Evolutionary conservation across 805 yeast species (phyloP).

Genomic region (Huiozyma sinensis): DNA sequence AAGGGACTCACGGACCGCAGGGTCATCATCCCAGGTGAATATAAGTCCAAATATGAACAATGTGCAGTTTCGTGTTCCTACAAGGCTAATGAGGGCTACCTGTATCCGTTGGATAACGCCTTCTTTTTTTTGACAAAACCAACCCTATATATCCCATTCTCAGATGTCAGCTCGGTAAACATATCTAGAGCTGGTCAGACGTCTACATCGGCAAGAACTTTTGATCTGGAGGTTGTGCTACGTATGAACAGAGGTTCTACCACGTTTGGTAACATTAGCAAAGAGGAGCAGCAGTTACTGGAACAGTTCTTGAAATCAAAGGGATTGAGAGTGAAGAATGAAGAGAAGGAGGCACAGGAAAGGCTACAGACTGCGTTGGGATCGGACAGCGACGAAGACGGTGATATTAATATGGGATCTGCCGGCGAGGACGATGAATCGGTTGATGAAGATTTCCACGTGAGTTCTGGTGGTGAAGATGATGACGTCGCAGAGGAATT

Average conservation of each 20-base stretch:
- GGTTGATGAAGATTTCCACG: constrained; percentile 75
- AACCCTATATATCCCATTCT: constrained; percentile 78
- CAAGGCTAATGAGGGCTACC: constrained; percentile 90
- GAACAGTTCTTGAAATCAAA: constrained; percentile 70
- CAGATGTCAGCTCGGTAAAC: constrained; percentile 65
- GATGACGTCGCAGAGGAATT: constrained; percentile 72
- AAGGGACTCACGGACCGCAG: constrained; percentile 84
- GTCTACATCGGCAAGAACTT: constrained; percentile 70
- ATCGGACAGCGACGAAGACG: constrained; percentile 41
- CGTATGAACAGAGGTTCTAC: constrained; percentile 59
- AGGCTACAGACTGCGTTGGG: constrained; percentile 69
- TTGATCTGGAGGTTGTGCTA: constrained; percentile 75
- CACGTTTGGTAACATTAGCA: constrained; percentile 76
- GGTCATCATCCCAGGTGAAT: constrained; percentile 76
- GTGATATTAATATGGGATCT: constrained; percentile 37
- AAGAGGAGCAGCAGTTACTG: constrained; percentile 76
- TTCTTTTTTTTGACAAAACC: constrained; percentile 89
- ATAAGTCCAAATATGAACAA: constrained; percentile 61
- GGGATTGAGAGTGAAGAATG: constrained; percentile 74
- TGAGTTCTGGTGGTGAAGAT: constrained; percentile 35
- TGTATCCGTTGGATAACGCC: constrained; percentile 88
- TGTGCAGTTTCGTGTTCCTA: constrained; percentile 87
- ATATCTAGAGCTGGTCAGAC: constrained; percentile 85
- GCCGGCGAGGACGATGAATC: constrained; percentile 81
- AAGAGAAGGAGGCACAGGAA: constrained; percentile 78